phyloP scores from a whole-genome alignment of 169 alveolate species.

The Fabrea salina region DNA sequence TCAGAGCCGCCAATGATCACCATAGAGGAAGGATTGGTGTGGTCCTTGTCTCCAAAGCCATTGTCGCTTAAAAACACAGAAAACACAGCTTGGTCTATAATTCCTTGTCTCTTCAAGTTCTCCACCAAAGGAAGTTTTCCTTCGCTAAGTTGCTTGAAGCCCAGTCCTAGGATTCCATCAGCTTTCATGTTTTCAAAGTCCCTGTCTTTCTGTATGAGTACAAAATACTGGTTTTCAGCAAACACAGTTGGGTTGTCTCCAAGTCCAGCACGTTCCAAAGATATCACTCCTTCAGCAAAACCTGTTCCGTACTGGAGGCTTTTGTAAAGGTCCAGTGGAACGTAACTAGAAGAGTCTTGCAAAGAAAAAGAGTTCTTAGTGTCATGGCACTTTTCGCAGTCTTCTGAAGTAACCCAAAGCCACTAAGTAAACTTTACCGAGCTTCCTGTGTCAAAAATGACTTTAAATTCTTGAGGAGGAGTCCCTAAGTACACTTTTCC shows the following conservation, averaged over 20 bases:
- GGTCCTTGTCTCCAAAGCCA: neutral
- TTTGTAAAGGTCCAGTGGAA: neutral
- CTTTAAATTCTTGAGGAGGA: slow-evolving; percentile 68
- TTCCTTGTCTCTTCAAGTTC: neutral
- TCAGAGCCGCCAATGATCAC: slow-evolving; percentile 19
- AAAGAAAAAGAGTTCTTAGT: neutral
- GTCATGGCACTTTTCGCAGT: neutral
- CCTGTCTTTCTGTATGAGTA: neutral
- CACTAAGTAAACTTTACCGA: slow-evolving; percentile 28
- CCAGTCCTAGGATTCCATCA: slow-evolving; percentile 31
- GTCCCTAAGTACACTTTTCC: slow-evolving; percentile 52
- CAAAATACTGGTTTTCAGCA: neutral
- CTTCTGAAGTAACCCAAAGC: slow-evolving; percentile 22
- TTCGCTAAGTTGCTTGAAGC: neutral
- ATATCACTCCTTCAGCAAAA: neutral
- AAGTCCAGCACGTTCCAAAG: neutral
- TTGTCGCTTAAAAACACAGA: slow-evolving; percentile 22
- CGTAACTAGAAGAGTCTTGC: neutral
- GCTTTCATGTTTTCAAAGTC: slow-evolving; percentile 15
- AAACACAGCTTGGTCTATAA: neutral
- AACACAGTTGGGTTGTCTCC: neutral
- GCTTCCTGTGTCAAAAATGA: slow-evolving; percentile 54
- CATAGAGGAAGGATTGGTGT: neutral
- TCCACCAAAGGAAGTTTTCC: neutral
- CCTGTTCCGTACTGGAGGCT: slow-evolving; percentile 12